A percentile compares a stretch with the other conserved stretches of the same genome.
Evolutionary conservation across 2,329 filamentous ascomycete species (phyloP).

Genomic region (Fusarium torreyae): DNA sequence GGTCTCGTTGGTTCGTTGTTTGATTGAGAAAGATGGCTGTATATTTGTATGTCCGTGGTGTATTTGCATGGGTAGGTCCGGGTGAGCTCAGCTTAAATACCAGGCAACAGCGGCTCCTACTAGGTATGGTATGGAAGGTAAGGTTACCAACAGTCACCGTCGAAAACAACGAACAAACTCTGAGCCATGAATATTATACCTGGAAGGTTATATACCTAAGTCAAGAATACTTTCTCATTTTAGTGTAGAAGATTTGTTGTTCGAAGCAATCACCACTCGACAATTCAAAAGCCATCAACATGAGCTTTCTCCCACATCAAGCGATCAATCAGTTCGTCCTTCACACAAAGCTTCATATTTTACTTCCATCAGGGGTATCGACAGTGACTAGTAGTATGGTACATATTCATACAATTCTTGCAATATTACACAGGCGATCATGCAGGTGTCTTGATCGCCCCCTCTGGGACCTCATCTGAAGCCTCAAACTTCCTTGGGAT

Average conservation of each 20-base stretch:
- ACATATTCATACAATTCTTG: slow-evolving; percentile 30
- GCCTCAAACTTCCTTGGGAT: slow-evolving; percentile 71
- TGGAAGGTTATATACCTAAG: not conserved
- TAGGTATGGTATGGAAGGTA: not conserved
- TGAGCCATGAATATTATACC: not conserved
- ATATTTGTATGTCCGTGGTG: not conserved
- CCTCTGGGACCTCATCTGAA: slow-evolving; percentile 56
- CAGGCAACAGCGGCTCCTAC: slow-evolving; percentile 40
- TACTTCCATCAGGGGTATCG: slow-evolving; percentile 39
- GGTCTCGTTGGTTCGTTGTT: not conserved
- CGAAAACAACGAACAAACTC: slow-evolving; percentile 11
- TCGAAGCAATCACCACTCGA: not conserved
- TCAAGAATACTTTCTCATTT: not conserved
- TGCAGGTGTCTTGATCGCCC: slow-evolving; percentile 60
- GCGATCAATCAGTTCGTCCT: not conserved
- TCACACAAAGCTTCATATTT: slow-evolving; percentile 10
- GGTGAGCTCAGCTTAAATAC: slow-evolving; percentile 22
- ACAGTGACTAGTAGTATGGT: slow-evolving; percentile 29
- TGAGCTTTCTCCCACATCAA: not conserved
- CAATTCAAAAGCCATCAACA: not conserved
- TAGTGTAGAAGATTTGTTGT: not conserved
- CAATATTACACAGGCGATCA: slow-evolving; percentile 40
- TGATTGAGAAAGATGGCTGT: slow-evolving; percentile 4
- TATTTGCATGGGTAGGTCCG: no score
- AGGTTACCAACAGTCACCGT: slow-evolving; percentile 3